Percentiles rank a stretch among this genome's conserved stretches.
Evolutionary conservation across 495 filamentous ascomycete species (phyloP).

Genomic region (Xylaria scruposa): DNA sequence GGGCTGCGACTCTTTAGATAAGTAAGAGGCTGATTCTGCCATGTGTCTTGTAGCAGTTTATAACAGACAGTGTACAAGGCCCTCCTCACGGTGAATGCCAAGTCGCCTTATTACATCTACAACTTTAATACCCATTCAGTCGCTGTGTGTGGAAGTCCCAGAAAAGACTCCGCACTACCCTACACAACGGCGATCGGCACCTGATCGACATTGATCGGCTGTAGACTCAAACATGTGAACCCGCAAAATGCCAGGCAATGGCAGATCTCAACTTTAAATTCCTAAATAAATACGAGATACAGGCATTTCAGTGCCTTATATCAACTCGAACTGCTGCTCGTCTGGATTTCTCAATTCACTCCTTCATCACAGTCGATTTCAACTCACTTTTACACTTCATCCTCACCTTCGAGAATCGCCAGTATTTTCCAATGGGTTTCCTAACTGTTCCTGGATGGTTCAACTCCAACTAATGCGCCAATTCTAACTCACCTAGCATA

Average conservation of each 20-base stretch:
- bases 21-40: constrained; percentile 26
- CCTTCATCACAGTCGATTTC: neutral
- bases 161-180: neutral
- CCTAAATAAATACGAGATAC: constrained; percentile 21
- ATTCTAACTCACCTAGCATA: neutral
- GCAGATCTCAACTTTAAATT: constrained; percentile 14
- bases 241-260: constrained; percentile 10
- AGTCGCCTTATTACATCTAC: neutral
- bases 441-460: neutral
- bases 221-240: neutral
- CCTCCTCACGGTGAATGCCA: neutral
- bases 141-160: neutral
- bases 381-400: neutral
- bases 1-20: constrained; percentile 77
- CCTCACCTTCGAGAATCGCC: neutral
- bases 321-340: neutral
- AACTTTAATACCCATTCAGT: neutral
- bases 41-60: neutral
- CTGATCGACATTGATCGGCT: constrained; percentile 22
- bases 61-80: neutral
- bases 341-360: neutral
- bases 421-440: neutral
- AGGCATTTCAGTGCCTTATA: constrained; percentile 9
- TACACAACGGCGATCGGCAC: constrained; percentile 4
- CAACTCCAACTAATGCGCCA: neutral